Evolutionary conservation across 2,329 filamentous ascomycete genomes (phyloP).

Genomic region (Aspergillus eucalypticola): DNA sequence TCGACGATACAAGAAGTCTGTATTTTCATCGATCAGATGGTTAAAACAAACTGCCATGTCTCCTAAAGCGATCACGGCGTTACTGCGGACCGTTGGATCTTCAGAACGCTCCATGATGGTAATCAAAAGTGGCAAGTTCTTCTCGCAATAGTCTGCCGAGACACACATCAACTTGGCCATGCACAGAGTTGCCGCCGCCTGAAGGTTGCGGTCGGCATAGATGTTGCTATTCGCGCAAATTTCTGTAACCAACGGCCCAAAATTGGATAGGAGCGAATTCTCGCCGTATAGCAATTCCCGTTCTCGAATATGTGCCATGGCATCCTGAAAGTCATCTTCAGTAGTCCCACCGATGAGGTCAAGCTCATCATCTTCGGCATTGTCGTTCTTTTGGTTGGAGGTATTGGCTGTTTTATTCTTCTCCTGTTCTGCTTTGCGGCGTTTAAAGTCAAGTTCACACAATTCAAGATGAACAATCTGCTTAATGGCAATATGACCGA

Average conservation of each 20-base stretch:
- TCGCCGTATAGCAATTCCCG: constrained; percentile 80
- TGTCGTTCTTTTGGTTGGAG: constrained; percentile 52
- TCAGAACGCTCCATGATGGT: constrained; percentile 95
- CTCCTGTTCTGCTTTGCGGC: constrained; percentile 67
- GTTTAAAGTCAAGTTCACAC: constrained; percentile 98
- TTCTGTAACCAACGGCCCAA: constrained; percentile 87
- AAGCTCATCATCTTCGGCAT: constrained; percentile 78
- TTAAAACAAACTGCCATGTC: constrained; percentile 99
- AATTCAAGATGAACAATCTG: constrained; percentile 97
- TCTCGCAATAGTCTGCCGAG: constrained; percentile 92
- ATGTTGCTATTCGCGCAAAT: constrained; percentile 93
- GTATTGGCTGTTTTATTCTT: constrained; percentile 48
- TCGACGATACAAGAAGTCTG: constrained; percentile 92
- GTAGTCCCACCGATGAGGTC: constrained; percentile 96
- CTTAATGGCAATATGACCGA: constrained; percentile 96
- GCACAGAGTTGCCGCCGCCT: constrained; percentile 90
- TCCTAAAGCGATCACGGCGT: constrained; percentile 92
- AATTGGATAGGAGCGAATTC: constrained; percentile 81
- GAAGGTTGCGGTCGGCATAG: constrained; percentile 85
- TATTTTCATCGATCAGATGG: constrained; percentile 98
- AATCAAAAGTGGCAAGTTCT: constrained; percentile 87
- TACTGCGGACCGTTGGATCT: constrained; percentile 89
- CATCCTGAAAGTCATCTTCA: constrained; percentile 88
- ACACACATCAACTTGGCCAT: constrained; percentile 99
- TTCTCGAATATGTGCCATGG: constrained; percentile 80